Base-by-base conservation (phyloP, 371 early-diverging fungal genomes). In the Phascolomyces articulosus region DNA sequence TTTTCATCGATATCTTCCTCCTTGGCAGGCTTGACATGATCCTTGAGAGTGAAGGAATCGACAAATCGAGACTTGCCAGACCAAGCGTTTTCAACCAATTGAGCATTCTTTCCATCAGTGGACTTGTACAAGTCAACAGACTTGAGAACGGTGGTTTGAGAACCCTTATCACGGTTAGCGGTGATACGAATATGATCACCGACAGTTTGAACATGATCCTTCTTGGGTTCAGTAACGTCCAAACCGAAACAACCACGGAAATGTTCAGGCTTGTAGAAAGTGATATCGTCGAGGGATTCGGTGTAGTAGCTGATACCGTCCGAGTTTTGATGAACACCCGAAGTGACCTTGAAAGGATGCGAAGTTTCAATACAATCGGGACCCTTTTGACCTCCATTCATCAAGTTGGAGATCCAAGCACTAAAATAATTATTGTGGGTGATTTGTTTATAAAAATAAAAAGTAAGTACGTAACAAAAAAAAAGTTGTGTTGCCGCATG, bases 301-400 rank as follows among this genome's bases (percentile, higher is more conserved):
- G 72, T 60, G 38, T 75, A 84, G 49, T 82, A 81, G 66, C 74
- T 75, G 34, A 78, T 65, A 58, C 87, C 84, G 60, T 77, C 77
- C 40, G 84, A 79, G 68, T 88, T 85, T 49, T 69, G 65, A 68
- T 87, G 86, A 38, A 82, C 80, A 51, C 83, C 85, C n/a, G 78
- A 63, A 23, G 84, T 78, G 8, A 85, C 87, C 79, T 87, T 88
- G 75, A 89, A 86, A 55, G 78, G 79, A 44, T 78, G 75, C 63
- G 87, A 86, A 62, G 77, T 75, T 68, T 89, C 77, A 26, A 76
- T 58, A 66, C 79, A 82, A 49, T 77, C 79, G 49, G 79, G 82
- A 18, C 82, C 79, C 53, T 77, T 77, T 73, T 71, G 70, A 26
- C 74, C 74, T 18, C 72, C 72, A 34, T 72, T 62, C 23, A 79